Evolutionary conservation across 179 eudicot genomes (phyloP).

Genomic region (Patellifolia procumbens): DNA sequence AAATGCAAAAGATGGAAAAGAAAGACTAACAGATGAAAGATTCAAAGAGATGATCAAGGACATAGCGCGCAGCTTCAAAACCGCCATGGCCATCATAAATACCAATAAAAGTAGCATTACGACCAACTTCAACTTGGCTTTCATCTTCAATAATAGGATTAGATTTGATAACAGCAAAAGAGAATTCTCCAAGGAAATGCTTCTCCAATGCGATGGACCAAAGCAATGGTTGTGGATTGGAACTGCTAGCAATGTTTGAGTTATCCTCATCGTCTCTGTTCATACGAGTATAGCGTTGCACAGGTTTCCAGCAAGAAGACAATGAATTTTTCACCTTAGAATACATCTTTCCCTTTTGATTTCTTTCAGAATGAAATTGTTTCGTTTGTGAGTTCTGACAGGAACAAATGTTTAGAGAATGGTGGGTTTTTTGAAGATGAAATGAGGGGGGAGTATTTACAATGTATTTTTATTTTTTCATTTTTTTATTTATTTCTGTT

Average conservation of each 20-base stretch:
- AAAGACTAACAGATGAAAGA: conserved; percentile 43
- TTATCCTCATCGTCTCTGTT: background rate
- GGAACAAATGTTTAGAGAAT: too few species aligned
- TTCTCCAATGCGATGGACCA: conserved; percentile 67
- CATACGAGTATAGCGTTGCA: conserved; percentile 25
- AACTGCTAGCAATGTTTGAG: too few species aligned
- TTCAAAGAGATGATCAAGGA: conserved; percentile 50
- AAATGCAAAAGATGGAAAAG: background rate
- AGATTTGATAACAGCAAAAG: conserved; percentile 70
- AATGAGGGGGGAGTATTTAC: background rate
- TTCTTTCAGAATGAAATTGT: conserved; percentile 10
- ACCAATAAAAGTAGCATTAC: conserved; percentile 59
- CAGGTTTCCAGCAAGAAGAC: conserved; percentile 28
- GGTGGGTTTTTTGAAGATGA: background rate
- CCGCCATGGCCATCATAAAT: conserved; percentile 93
- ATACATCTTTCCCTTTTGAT: conserved; percentile 30
- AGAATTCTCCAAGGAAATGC: conserved; percentile 61
- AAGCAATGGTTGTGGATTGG: conserved; percentile 35
- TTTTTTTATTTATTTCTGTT: too few species aligned
- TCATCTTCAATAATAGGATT: conserved; percentile 64
- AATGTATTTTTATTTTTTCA: too few species aligned
- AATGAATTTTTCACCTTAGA: conserved; percentile 12
- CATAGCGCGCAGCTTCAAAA: conserved; percentile 55
- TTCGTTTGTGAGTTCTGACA: too few species aligned
- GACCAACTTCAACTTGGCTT: conserved; percentile 72